Conservation (phyloP, 495 filamentous ascomycete species). For the Amniculicola lignicola region DNA sequence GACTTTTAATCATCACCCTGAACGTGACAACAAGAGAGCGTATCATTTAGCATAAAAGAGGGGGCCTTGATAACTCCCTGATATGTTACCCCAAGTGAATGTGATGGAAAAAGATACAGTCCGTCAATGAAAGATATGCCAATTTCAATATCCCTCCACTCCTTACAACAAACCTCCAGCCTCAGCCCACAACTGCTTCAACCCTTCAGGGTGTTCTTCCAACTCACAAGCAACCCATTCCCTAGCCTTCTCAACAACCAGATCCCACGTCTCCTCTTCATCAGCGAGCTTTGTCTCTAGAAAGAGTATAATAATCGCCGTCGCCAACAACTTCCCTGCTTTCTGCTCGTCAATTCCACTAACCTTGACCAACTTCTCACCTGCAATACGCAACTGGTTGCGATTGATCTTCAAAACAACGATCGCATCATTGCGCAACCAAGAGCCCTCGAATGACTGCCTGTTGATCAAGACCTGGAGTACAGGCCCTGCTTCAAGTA, state of each 20-base stretch:
- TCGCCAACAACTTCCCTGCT: constrained; percentile 41
- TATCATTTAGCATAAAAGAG: too few relatives aligned
- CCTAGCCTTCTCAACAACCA: constrained; percentile 48
- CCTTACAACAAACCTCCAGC: too few relatives aligned
- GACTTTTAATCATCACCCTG: too few relatives aligned
- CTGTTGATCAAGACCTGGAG: constrained; percentile 41
- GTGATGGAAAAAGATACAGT: too few relatives aligned
- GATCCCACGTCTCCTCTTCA: constrained; percentile 52
- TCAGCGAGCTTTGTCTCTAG: constrained; percentile 45
- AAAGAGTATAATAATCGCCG: constrained; percentile 50
- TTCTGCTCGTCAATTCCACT: background rate
- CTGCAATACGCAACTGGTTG: constrained; percentile 1
- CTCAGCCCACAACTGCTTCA: too few relatives aligned
- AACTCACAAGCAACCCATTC: constrained; percentile 21
- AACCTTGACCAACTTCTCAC: background rate
- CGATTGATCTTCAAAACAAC: constrained; percentile 26
- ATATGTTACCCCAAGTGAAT: too few relatives aligned
- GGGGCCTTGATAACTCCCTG: too few relatives aligned
- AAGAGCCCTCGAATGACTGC: constrained; percentile 53
- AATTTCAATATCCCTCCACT: too few relatives aligned
- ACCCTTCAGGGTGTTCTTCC: too few relatives aligned
- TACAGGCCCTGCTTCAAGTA: background rate
- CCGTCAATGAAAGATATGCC: too few relatives aligned
- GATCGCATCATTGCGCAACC: constrained; percentile 36
- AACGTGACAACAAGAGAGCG: too few relatives aligned